These are phyloP conservation scores for Syncephalastrum monosporum DNA, from an alignment of 371 early-diverging fungal species.

Conservation along the genomic window DNA sequence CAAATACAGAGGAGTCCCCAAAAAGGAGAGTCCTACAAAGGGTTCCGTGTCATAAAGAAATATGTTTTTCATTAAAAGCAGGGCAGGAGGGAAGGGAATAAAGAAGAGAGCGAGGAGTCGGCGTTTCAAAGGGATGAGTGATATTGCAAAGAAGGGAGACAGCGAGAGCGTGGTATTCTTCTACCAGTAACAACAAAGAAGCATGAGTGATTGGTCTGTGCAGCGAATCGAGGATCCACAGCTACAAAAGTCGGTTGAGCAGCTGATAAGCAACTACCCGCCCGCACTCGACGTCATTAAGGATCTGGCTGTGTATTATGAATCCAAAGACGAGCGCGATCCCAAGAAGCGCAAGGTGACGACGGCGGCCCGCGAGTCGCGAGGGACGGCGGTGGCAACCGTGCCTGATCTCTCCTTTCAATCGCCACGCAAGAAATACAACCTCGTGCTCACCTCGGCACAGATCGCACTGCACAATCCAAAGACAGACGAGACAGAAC, in stretches of 20 bases:
- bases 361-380: slow-evolving; percentile 7
- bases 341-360: slow-evolving; percentile 30
- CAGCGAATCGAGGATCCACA: slow-evolving; percentile 27
- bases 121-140: no score
- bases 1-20: no score
- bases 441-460: slow-evolving; percentile 23
- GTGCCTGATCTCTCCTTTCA: slow-evolving; percentile 34
- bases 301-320: slow-evolving; percentile 29
- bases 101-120: no score
- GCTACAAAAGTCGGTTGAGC: slow-evolving; percentile 26
- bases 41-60: no score
- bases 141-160: no score
- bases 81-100: no score
- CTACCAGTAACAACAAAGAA: no score
- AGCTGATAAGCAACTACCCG: slow-evolving; percentile 29
- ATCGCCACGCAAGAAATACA: slow-evolving; percentile 38
- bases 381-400: slow-evolving; percentile 7
- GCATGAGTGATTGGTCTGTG: no score
- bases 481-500: slow-evolving; percentile 25
- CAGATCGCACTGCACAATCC: slow-evolving; percentile 24
- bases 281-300: slow-evolving; percentile 29
- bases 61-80: no score
- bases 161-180: no score
- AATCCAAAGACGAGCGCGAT: slow-evolving; percentile 26
- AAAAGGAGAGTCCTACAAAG: no score